Percentiles rank a stretch among this genome's conserved stretches.
Conservation (phyloP, 192 early-diverging fungal species). For the Powellomyces hirtus region DNA sequence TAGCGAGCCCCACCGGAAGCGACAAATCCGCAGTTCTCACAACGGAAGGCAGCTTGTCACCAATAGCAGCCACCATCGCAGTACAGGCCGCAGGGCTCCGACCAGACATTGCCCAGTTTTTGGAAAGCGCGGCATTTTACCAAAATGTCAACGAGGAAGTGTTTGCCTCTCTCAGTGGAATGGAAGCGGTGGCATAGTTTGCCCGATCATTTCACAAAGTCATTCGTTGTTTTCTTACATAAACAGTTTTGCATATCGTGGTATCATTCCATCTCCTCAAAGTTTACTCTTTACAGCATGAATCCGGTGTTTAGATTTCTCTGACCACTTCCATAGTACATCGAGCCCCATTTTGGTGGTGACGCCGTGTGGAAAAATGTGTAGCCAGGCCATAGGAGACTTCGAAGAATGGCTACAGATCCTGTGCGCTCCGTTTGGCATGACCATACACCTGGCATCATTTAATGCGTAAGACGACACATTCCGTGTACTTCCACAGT, state of each 20-base stretch:
- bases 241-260: no score
- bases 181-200: conserved; percentile 16
- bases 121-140: conserved; percentile 29
- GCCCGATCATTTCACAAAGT: no score
- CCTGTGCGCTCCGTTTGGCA: conserved; percentile 43
- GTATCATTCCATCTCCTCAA: no score
- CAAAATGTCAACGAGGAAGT: conserved; percentile 28
- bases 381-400: conserved; percentile 59
- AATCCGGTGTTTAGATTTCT: conserved; percentile 54
- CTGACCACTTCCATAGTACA: conserved; percentile 53
- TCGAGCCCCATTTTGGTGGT: conserved; percentile 43
- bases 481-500: neutral
- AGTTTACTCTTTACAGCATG: conserved; percentile 43
- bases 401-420: conserved; percentile 45
- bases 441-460: conserved; percentile 48
- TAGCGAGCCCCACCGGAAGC: neutral
- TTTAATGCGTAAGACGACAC: neutral
- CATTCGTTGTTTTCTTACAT: no score
- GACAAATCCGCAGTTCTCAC: neutral
- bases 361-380: conserved; percentile 47
- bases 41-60: neutral
- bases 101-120: conserved; percentile 21
- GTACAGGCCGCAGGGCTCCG: conserved; percentile 9
- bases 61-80: neutral
- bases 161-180: conserved; percentile 14